phyloP scores from a whole-genome alignment of 2,329 filamentous ascomycete genomes.

The Leptographium procerum region DNA sequence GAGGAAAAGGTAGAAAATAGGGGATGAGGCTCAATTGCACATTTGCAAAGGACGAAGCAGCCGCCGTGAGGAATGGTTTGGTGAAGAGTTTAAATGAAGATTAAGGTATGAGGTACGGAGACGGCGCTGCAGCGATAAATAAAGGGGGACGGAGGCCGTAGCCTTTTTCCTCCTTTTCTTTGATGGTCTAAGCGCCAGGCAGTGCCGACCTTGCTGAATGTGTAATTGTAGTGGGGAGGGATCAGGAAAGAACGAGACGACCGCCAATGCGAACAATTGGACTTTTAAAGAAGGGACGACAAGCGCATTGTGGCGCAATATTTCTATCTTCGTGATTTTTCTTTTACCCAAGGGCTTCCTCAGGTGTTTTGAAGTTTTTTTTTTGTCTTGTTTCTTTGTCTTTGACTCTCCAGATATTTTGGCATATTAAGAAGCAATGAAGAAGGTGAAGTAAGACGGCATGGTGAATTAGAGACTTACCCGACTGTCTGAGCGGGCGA shows the following conservation, averaged over 20 bases:
- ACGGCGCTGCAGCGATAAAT: background rate
- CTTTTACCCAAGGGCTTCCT: background rate
- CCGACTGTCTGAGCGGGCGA: background rate
- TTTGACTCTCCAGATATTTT: no score
- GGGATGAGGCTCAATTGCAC: background rate
- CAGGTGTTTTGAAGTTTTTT: background rate
- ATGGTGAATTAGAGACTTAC: background rate
- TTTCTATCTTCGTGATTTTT: background rate
- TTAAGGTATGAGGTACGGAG: background rate
- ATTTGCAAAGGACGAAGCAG: background rate
- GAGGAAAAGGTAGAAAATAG: background rate
- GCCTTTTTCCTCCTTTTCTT: background rate
- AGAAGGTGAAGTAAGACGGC: background rate
- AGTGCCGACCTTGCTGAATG: background rate
- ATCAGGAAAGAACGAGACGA: background rate
- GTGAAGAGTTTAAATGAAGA: background rate
- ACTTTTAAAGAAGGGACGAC: background rate
- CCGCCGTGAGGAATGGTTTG: background rate
- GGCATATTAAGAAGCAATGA: background rate
- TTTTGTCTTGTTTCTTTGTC: no score
- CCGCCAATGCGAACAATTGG: background rate
- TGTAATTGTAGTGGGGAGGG: no score
- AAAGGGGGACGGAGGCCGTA: background rate
- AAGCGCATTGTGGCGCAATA: background rate
- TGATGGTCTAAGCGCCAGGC: background rate